A percentile compares a stretch with the other conserved stretches of the same genome.
Evolutionary conservation across 805 yeast genomes (phyloP).

Genomic region (Metschnikowia arizonensis): DNA sequence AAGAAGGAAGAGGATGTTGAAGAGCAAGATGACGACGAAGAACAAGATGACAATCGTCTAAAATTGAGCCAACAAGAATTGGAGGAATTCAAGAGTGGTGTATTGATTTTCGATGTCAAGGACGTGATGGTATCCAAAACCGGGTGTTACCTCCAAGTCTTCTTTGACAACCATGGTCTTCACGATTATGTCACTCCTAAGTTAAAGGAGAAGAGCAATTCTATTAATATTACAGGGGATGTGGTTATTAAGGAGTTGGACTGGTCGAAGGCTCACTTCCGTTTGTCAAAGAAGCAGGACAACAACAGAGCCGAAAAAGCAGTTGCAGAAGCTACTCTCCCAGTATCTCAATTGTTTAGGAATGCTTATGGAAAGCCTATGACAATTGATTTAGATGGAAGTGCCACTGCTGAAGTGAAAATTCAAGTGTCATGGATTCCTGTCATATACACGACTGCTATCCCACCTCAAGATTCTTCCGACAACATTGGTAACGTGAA

Average conservation of each 20-base stretch:
- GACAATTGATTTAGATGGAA: slow-evolving; percentile 51
- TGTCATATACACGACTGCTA: slow-evolving; percentile 43
- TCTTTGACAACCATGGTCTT: slow-evolving; percentile 71
- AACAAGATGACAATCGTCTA: slow-evolving; percentile 26
- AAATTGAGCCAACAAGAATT: slow-evolving; percentile 58
- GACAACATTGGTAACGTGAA: slow-evolving; percentile 69
- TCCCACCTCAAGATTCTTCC: slow-evolving; percentile 73
- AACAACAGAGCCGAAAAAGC: slow-evolving; percentile 54
- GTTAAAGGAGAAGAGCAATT: slow-evolving; percentile 40
- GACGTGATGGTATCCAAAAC: slow-evolving; percentile 53
- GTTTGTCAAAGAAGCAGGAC: slow-evolving; percentile 53
- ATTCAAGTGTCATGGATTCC: slow-evolving; percentile 80
- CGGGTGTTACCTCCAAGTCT: slow-evolving; percentile 67
- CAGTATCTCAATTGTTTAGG: slow-evolving; percentile 62
- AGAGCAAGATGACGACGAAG: slow-evolving; percentile 32
- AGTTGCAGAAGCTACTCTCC: slow-evolving; percentile 58
- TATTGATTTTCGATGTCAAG: slow-evolving; percentile 61
- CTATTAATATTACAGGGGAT: slow-evolving; percentile 57
- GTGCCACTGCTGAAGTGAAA: slow-evolving; percentile 49
- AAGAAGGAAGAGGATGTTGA: slow-evolving; percentile 33
- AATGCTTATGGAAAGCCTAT: slow-evolving; percentile 62
- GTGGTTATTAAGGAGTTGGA: slow-evolving; percentile 72
- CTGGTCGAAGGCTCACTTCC: slow-evolving; percentile 61
- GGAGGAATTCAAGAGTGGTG: slow-evolving; percentile 63
- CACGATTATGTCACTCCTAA: slow-evolving; percentile 56